A percentile compares a stretch with the other conserved stretches of the same genome.
Evolutionary conservation across 2,329 filamentous ascomycete species (phyloP).

Genomic region (Aureobasidium sp.): DNA sequence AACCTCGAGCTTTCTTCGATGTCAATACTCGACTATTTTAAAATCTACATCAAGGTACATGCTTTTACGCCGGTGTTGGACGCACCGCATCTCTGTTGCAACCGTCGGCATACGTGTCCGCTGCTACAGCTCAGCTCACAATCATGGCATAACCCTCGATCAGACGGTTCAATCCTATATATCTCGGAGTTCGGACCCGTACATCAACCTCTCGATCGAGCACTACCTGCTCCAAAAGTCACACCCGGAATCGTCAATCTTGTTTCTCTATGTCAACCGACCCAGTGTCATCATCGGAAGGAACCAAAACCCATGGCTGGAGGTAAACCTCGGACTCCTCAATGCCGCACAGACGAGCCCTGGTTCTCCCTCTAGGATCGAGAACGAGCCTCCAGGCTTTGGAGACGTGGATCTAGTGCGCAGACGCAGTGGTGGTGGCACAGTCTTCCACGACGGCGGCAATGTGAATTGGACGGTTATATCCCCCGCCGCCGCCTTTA

Average conservation of each 20-base stretch:
- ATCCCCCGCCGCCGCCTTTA: constrained; percentile 67
- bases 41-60: constrained; percentile 1
- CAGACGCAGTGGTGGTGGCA: constrained; percentile 78
- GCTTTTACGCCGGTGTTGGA: constrained; percentile 12
- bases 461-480: constrained; percentile 96
- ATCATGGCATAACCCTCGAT: constrained; percentile 10
- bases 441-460: constrained; percentile 87
- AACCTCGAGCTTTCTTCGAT: not conserved
- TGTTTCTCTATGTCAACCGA: constrained; percentile 82
- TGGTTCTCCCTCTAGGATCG: constrained; percentile 13
- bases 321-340: constrained; percentile 68
- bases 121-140: not conserved
- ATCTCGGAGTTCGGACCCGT: constrained; percentile 60
- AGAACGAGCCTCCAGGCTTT: constrained; percentile 32
- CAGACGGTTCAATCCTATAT: constrained; percentile 39
- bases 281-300: constrained; percentile 87
- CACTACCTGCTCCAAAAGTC: constrained; percentile 77
- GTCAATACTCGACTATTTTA: not conserved
- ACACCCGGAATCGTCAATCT: constrained; percentile 62
- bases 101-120: not conserved
- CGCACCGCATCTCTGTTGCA: constrained; percentile 7
- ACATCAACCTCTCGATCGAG: constrained; percentile 88
- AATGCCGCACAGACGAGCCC: constrained; percentile 30
- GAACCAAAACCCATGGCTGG: constrained; percentile 97
- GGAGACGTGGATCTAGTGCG: constrained; percentile 61